These are phyloP conservation scores for Petasospora rhodanensis DNA, from an alignment of 1,139 yeast genomes.

Conservation along the genomic window DNA sequence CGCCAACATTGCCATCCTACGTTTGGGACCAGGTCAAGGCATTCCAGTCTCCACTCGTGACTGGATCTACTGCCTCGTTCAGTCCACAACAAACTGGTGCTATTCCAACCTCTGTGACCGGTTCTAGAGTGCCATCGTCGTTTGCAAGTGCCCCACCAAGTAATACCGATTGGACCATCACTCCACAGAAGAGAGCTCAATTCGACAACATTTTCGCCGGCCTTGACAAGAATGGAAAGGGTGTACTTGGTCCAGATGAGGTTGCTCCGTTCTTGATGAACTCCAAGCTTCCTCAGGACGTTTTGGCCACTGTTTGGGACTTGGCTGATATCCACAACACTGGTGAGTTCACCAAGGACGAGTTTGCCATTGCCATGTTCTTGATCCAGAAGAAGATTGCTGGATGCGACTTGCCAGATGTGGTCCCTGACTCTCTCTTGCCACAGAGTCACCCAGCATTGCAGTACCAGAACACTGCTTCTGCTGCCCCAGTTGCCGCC, in stretches of 20 bases:
- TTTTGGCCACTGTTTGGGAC: slow-evolving; percentile 91
- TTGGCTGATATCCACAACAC: slow-evolving; percentile 85
- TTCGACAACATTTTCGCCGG: slow-evolving; percentile 75
- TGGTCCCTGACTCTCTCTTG: slow-evolving; percentile 52
- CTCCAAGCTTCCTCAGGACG: slow-evolving; percentile 80
- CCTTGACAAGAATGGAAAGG: slow-evolving; percentile 62
- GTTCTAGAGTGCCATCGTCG: slow-evolving; percentile 30
- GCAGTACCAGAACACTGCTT: slow-evolving; percentile 21
- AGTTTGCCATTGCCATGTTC: slow-evolving; percentile 91
- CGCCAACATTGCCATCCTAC: slow-evolving; percentile 62
- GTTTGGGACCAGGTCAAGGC: slow-evolving; percentile 53
- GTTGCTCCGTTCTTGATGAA: slow-evolving; percentile 89
- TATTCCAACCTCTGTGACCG: too few species aligned
- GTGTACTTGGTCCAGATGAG: slow-evolving; percentile 67
- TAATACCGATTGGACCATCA: slow-evolving; percentile 65
- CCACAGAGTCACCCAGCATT: slow-evolving; percentile 20
- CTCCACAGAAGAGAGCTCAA: slow-evolving; percentile 67
- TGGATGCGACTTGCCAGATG: slow-evolving; percentile 73
- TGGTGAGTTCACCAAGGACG: slow-evolving; percentile 74
- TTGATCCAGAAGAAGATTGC: slow-evolving; percentile 79
- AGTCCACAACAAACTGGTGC: slow-evolving; percentile 30
- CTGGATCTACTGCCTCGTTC: slow-evolving; percentile 21
- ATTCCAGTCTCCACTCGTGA: slow-evolving; percentile 21
- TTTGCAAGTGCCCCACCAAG: slow-evolving; percentile 55
- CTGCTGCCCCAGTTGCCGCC: slow-evolving; percentile 18